phyloP scores from a whole-genome alignment of 371 early-diverging fungal species.

The Batrachochytrium dendrobatidis region DNA sequence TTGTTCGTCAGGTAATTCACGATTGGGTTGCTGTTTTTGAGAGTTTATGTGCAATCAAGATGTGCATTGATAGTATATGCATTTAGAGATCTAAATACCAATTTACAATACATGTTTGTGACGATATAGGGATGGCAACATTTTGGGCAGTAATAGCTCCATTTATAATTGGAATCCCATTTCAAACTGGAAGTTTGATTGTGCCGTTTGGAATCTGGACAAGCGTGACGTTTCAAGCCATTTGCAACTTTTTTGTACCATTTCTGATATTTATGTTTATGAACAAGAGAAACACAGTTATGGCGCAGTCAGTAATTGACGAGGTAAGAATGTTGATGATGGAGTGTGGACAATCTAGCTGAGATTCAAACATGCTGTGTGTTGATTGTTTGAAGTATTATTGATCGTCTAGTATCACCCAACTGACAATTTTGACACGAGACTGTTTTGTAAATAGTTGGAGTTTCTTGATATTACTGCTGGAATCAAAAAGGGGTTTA shows the following conservation, averaged over 20 bases:
- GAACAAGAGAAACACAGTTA: slow-evolving; percentile 30
- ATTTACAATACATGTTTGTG: neutral
- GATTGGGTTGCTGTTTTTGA: too few relatives aligned
- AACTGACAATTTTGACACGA: too few relatives aligned
- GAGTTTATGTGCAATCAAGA: too few relatives aligned
- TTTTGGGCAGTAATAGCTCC: slow-evolving; percentile 38
- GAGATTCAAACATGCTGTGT: slow-evolving; percentile 7
- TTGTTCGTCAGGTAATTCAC: slow-evolving; percentile 21
- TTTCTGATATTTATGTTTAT: slow-evolving; percentile 41
- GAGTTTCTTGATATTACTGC: slow-evolving; percentile 37
- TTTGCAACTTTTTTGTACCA: slow-evolving; percentile 41
- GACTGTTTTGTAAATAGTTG: too few relatives aligned
- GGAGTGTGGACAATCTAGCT: neutral
- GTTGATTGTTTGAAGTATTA: too few relatives aligned
- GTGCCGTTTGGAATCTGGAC: slow-evolving; percentile 34
- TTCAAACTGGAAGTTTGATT: slow-evolving; percentile 37
- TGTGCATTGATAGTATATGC: neutral
- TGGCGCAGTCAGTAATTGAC: slow-evolving; percentile 41
- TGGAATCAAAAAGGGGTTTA: slow-evolving; percentile 22
- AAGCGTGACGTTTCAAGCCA: slow-evolving; percentile 34
- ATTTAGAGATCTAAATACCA: neutral
- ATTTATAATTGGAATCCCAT: slow-evolving; percentile 35
- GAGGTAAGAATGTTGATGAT: slow-evolving; percentile 20
- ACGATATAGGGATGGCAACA: slow-evolving; percentile 23
- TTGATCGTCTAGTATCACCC: too few relatives aligned